These are phyloP conservation scores for Boletus austroedulis DNA, from an alignment of 1,284 basidiomycete species.

Conservation along the genomic window DNA sequence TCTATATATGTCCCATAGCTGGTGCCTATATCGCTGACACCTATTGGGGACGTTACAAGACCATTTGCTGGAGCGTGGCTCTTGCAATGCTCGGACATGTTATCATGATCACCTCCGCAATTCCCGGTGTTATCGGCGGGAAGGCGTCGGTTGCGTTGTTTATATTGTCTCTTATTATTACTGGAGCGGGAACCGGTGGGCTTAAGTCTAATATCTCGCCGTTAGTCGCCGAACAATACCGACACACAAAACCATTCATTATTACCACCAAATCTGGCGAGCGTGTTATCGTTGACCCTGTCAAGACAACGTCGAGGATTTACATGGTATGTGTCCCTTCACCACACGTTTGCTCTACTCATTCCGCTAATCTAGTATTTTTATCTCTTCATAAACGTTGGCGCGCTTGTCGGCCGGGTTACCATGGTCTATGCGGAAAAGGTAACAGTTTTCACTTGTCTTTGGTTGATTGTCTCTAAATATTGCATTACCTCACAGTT, in stretches of 20 bases:
- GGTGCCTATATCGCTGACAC: conserved; percentile 79
- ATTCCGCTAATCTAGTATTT: conserved; percentile 51
- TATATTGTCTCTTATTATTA: conserved; percentile 63
- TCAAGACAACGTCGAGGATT: conserved; percentile 64
- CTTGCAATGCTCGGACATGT: conserved; percentile 68
- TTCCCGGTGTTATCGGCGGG: conserved; percentile 67
- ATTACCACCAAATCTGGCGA: conserved; percentile 59
- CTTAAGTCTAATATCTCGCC: conserved; percentile 84
- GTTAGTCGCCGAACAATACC: conserved; percentile 77
- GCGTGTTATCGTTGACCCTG: conserved; percentile 79
- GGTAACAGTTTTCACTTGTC: conserved; percentile 32
- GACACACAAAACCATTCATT: conserved; percentile 54
- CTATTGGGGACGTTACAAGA: conserved; percentile 73
- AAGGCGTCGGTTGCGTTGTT: conserved; percentile 62
- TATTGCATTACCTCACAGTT: conserved; percentile 37
- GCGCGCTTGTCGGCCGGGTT: conserved; percentile 69
- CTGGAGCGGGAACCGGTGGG: conserved; percentile 67
- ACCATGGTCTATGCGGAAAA: conserved; percentile 73
- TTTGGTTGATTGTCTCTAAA: not conserved
- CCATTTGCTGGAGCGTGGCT: conserved; percentile 55
- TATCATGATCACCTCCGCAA: conserved; percentile 67
- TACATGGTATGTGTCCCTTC: conserved; percentile 54
- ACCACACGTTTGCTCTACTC: not conserved
- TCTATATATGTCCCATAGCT: conserved; percentile 56
- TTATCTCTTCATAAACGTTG: conserved; percentile 78